A percentile compares a stretch with the other conserved stretches of the same genome.
Evolutionary conservation across 1,284 basidiomycete genomes (phyloP).

Genomic region (Apiotrichum domesticum): DNA sequence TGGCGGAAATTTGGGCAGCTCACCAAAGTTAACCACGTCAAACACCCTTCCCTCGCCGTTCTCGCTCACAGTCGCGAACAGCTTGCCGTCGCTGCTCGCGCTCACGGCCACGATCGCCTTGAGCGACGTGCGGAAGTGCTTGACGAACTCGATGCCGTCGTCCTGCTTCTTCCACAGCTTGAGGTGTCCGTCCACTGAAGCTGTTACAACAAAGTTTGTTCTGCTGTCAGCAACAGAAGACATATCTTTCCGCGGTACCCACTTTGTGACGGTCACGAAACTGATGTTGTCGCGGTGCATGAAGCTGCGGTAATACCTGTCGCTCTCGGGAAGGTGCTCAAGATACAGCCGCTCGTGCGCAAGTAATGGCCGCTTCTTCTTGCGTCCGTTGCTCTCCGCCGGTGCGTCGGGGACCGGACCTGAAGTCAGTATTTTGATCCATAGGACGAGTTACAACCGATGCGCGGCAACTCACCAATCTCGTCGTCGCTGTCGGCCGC

Average conservation of each 20-base stretch:
- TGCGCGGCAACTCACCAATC: constrained; percentile 27
- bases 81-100: constrained; percentile 84
- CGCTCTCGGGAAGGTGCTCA: constrained; percentile 81
- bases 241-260: constrained; percentile 24
- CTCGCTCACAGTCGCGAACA: constrained; percentile 83
- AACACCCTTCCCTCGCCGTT: constrained; percentile 87
- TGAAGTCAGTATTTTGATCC: constrained; percentile 4
- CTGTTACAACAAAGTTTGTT: constrained; percentile 88
- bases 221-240: constrained; percentile 47
- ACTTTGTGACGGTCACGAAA: constrained; percentile 80
- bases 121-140: constrained; percentile 88
- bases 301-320: constrained; percentile 94
- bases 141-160: constrained; percentile 83
- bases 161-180: constrained; percentile 99
- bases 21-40: constrained; percentile 94
- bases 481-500: constrained; percentile 40
- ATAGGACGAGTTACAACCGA: not conserved
- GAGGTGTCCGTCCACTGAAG: constrained; percentile 88
- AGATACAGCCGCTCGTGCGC: constrained; percentile 79
- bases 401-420: constrained; percentile 27
- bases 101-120: constrained; percentile 71
- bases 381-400: constrained; percentile 9
- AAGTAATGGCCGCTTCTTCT: constrained; percentile 52
- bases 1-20: constrained; percentile 22
- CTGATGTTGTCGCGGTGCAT: constrained; percentile 96